Base-by-base conservation (phyloP, 352 stramenopile genomes). In the Globisporangium okanoganense region DNA sequence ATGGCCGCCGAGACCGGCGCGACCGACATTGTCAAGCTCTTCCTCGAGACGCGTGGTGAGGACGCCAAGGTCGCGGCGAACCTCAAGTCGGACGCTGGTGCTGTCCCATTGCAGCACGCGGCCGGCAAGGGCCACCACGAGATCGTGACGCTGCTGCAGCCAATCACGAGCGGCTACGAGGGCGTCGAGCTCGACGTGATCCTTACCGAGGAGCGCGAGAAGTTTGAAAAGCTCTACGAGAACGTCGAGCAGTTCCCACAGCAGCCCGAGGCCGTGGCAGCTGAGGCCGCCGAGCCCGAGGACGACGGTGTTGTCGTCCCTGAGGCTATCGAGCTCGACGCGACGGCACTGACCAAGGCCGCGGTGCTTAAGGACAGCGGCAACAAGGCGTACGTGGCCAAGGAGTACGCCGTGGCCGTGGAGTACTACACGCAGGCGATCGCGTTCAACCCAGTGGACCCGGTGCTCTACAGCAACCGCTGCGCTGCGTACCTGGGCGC, bases 381-480 rank as follows among this genome's bases (percentile, higher is more conserved):
- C 49, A 93, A 93, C 75, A 73, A 75, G 54, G 78, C 75, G 14
- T 93, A 87, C 58, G 58, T 86, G 12, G 76, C 71, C 33, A 91
- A 91, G 70, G 65, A 93, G 49, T 91, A 71, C 61, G 41, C 59
- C 5, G 36, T 58, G 2, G 75, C 82, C 33, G 73, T 91, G 16
- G 73, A 78, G 5, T 53, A 75, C 0, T 93, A 93, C 75, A 73
- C 84, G 24, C 47, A 88, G 61, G 81, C 84, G 22, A 80, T 94
- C 24, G 77, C 56, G 12, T 59, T 92, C 44, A 88, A 61, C 56
- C 73, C 82, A 0, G 67, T 75, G 5, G 82, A 94, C 50, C 56
- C 78, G 0, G 71, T 85, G 55, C 65, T 94, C 8, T 94, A 90
- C 66, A 92, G 82, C 68, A 94, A 94, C 69, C 85, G 85, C n/a